Evolutionary conservation across 1,139 yeast species (phyloP).

Genomic region (Tardiomyces depauwii): DNA sequence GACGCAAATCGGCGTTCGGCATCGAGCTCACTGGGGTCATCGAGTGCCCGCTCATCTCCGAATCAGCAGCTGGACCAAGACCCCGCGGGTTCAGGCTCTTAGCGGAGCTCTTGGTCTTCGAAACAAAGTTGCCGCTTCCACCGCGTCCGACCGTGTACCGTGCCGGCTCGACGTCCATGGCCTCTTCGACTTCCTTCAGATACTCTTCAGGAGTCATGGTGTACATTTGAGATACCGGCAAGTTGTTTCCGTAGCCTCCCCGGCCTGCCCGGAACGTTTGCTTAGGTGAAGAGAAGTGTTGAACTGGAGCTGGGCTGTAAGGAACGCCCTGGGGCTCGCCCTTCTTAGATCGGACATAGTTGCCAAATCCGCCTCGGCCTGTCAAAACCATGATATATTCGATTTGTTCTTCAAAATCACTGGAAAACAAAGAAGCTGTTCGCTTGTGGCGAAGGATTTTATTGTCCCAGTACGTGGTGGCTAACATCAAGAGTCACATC

Average conservation of each 20-base stretch:
- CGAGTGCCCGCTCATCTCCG: not conserved
- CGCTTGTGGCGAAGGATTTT: too few relatives aligned
- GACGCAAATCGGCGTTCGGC: not conserved
- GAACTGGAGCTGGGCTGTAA: conserved; percentile 26
- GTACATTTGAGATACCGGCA: conserved; percentile 21
- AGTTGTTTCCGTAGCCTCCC: conserved; percentile 29
- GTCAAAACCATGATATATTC: conserved; percentile 18
- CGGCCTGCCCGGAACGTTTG: conserved; percentile 27
- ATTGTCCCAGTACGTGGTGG: too few relatives aligned
- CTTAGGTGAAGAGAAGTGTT: conserved; percentile 24
- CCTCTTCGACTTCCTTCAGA: conserved; percentile 23
- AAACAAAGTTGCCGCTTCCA: conserved; percentile 26
- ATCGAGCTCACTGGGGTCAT: not conserved
- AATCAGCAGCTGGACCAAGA: not conserved
- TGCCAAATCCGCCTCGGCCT: conserved; percentile 26
- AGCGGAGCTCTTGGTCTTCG: not conserved
- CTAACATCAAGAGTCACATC: not conserved
- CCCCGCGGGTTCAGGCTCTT: not conserved
- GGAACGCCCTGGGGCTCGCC: conserved; percentile 10
- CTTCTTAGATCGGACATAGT: conserved; percentile 13
- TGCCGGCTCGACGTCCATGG: conserved; percentile 21
- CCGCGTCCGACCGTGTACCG: conserved; percentile 28
- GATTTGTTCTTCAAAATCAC: not conserved
- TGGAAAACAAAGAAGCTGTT: too few relatives aligned
- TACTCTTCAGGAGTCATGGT: conserved; percentile 24